Evolutionary conservation across 2,329 filamentous ascomycete species (phyloP), one percentile per base, ranked within the genome.

Genomic region (Cylindrodendrum hubeiense): DNA sequence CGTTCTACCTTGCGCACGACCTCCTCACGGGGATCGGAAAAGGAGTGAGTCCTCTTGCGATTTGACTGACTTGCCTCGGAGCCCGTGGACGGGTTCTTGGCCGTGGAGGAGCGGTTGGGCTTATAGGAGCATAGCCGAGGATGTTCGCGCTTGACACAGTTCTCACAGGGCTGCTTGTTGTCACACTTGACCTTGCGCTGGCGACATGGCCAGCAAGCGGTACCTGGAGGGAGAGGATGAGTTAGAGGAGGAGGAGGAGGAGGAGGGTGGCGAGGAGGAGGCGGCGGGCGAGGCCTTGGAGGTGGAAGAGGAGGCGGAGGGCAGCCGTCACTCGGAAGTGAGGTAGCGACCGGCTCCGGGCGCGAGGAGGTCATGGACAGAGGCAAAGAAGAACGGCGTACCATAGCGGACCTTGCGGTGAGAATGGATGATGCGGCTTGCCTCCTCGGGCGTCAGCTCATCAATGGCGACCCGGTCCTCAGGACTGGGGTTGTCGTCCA

Each of bases 141-240:
- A 70, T 91, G 89, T 64, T 91, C 88, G 59, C 89, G 81, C 80
- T 90, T 90, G 73, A 90, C 85, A 73, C 89, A 91, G 75, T 91
- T 91, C 74, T 91, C 88, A 77, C 89, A 91, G 1, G 89, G 89
- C 73, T 89, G 85, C 76, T 90, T 88, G 77, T 90, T 91, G 79
- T 91, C 89, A 76, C 89, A 91, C 79, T 91, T 91, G 43, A 91
- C 89, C 78, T 91, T 91, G 68, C 89, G 84, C 77, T 91, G 89
- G 49, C 89, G 84, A 74, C 89, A 91, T 13, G 89, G 89, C 88
- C 89, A 91, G 73, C 89, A 91, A 5, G 87, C 87, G 44, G 87
- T 90, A 63, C 87, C 87, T 89, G 72, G 4, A 56, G 51, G 51
- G 51, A 13, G 17, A 60, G 68, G 62, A 44, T 49, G 53, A 50